These are phyloP conservation scores for Lupinus albus DNA, from an alignment of 306 rosid species.

Conservation along the genomic window DNA sequence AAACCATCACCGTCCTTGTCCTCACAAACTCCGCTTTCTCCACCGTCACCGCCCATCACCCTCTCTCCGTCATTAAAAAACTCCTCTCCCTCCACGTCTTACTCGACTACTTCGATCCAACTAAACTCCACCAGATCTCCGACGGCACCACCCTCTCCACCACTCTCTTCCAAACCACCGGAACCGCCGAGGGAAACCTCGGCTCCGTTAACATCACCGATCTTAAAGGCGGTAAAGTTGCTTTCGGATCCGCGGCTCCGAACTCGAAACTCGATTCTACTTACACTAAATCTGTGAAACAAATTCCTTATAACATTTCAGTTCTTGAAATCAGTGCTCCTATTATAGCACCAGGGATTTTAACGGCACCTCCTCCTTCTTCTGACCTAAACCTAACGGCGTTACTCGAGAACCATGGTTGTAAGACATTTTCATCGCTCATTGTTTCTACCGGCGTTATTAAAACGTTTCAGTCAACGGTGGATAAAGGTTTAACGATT, in stretches of 20 bases:
- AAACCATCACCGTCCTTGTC: slow-evolving; percentile 79
- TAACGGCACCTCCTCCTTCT: slow-evolving; percentile 83
- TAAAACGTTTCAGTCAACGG: slow-evolving; percentile 63
- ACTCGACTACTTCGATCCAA: slow-evolving; percentile 80
- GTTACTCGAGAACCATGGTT: slow-evolving; percentile 73
- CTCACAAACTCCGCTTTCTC: slow-evolving; percentile 67
- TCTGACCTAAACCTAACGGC: slow-evolving; percentile 70
- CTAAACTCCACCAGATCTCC: slow-evolving; percentile 80
- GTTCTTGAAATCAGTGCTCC: slow-evolving; percentile 77
- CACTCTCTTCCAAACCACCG: slow-evolving; percentile 88
- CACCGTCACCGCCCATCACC: slow-evolving; percentile 59
- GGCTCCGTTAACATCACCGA: slow-evolving; percentile 96
- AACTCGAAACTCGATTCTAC: slow-evolving; percentile 88
- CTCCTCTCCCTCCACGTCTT: slow-evolving; percentile 76
- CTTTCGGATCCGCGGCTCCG: slow-evolving; percentile 81
- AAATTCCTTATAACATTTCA: slow-evolving; percentile 81
- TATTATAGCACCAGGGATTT: slow-evolving; percentile 69
- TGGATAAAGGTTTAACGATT: slow-evolving; percentile 72
- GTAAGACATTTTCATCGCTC: slow-evolving; percentile 70
- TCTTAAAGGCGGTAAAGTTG: slow-evolving; percentile 80
- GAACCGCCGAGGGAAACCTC: slow-evolving; percentile 66
- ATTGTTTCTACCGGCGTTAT: slow-evolving; percentile 62
- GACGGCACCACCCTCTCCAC: slow-evolving; percentile 79
- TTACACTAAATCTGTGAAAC: slow-evolving; percentile 76
- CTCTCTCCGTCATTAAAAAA: slow-evolving; percentile 78